These are phyloP conservation scores for Craterostigma plantagineum DNA, from an alignment of 257 asterid species.

Conservation along the genomic window DNA sequence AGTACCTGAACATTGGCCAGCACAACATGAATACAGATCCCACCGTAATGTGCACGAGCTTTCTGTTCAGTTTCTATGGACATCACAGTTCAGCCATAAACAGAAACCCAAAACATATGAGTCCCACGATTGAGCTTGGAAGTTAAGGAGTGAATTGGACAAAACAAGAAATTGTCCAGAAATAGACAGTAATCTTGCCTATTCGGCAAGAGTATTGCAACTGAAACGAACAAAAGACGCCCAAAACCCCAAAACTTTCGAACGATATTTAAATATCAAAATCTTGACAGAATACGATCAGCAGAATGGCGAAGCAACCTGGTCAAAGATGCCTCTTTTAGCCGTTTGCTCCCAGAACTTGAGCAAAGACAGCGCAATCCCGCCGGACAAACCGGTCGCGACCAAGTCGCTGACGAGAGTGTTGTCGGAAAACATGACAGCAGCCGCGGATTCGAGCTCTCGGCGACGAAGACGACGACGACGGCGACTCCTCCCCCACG, in stretches of 20 bases:
- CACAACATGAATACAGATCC: constrained; percentile 90
- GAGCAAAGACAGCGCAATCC: constrained; percentile 28
- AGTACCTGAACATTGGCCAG: constrained; percentile 99
- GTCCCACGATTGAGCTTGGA: not conserved
- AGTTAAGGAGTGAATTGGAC: too few species aligned
- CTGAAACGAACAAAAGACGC: too few species aligned
- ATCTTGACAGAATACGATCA: not conserved
- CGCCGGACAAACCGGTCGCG: constrained; percentile 31
- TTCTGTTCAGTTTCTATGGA: constrained; percentile 32
- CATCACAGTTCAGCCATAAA: constrained; percentile 2
- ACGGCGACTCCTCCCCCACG: constrained; percentile 10
- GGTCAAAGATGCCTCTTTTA: constrained; percentile 31
- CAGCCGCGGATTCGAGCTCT: constrained; percentile 13
- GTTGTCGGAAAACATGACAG: constrained; percentile 25
- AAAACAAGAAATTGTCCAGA: too few species aligned
- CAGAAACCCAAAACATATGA: not conserved
- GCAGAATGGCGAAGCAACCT: constrained; percentile 15
- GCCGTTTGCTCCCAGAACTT: constrained; percentile 44
- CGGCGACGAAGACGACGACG: too few species aligned
- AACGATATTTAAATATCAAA: not conserved
- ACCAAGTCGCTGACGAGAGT: constrained; percentile 17
- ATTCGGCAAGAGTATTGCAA: not conserved
- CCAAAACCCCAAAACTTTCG: too few species aligned
- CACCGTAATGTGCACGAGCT: constrained; percentile 66
- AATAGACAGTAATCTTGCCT: too few species aligned